Percentiles rank a stretch among this genome's conserved stretches.
phyloP scores from a whole-genome alignment of 2,329 filamentous ascomycete genomes.

The Nothophoma quercina region DNA sequence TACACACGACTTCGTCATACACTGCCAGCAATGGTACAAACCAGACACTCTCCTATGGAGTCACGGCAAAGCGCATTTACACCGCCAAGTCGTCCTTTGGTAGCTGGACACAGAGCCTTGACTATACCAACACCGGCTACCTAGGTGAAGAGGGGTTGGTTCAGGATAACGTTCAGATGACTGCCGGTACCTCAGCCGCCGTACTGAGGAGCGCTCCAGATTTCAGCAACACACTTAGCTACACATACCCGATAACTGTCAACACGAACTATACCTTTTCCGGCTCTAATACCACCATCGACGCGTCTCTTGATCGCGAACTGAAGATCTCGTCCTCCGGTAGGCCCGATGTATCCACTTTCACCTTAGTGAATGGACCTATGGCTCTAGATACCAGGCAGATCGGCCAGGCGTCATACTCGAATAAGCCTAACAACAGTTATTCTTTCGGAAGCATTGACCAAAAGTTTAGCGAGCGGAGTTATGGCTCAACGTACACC shows the following conservation, averaged over 20 bases:
- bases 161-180: not conserved
- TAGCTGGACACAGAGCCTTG: constrained; percentile 2
- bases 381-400: constrained; percentile 2
- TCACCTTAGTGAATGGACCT: not conserved
- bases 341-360: constrained; percentile 1
- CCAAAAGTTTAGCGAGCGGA: constrained; percentile 1
- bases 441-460: constrained; percentile 8
- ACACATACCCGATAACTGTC: constrained; percentile 6
- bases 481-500: not conserved
- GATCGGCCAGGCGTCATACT: constrained; percentile 1
- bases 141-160: not conserved
- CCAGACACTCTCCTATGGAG: constrained; percentile 1
- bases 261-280: constrained; percentile 6
- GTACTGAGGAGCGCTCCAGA: not conserved
- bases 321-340: constrained; percentile 5
- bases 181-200: not conserved
- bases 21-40: constrained; percentile 6
- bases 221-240: constrained; percentile 5
- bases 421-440: constrained; percentile 7
- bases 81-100: not conserved
- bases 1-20: constrained; percentile 1
- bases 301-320: not conserved
- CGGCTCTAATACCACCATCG: constrained; percentile 5
- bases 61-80: constrained; percentile 1
- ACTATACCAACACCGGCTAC: constrained; percentile 4